These are phyloP conservation scores for Prunella vulgaris DNA, from an alignment of 257 asterid species.

Conservation along the genomic window DNA sequence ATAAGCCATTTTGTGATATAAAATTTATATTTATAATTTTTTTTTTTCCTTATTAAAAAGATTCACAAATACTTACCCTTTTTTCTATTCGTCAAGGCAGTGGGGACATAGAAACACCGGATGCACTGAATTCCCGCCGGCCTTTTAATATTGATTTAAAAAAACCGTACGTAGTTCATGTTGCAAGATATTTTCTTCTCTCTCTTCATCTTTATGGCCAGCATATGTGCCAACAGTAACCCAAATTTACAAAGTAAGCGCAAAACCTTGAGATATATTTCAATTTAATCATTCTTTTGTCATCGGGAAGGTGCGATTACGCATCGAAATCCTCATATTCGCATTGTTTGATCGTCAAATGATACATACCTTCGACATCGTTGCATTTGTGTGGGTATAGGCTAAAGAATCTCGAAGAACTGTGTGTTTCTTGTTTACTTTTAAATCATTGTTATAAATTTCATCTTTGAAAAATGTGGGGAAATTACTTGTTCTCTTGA, in stretches of 20 bases:
- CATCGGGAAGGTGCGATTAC: conserved; percentile 5
- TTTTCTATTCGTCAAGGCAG: background rate
- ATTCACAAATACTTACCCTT: too few species aligned
- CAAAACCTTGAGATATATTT: background rate
- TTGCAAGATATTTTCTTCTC: conserved; percentile 34
- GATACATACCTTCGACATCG: background rate
- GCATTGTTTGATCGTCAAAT: background rate
- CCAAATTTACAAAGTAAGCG: background rate
- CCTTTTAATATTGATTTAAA: background rate
- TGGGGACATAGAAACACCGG: conserved; percentile 18
- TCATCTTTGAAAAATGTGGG: background rate
- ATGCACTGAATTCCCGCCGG: conserved; percentile 3
- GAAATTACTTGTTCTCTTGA: background rate
- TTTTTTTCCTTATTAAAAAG: too few species aligned
- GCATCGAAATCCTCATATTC: conserved; percentile 9
- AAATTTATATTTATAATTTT: too few species aligned
- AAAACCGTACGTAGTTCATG: conserved; percentile 12
- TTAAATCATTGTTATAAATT: background rate
- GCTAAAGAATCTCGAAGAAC: background rate
- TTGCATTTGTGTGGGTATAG: background rate
- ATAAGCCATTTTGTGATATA: too few species aligned
- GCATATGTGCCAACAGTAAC: conserved; percentile 14
- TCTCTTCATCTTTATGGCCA: conserved; percentile 26
- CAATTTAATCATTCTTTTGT: background rate
- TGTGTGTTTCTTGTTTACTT: background rate